A percentile compares a stretch with the other conserved stretches of the same genome.
phyloP scores from a whole-genome alignment of 768 basidiomycete species.

The Hemileccinum rubropunctum region DNA sequence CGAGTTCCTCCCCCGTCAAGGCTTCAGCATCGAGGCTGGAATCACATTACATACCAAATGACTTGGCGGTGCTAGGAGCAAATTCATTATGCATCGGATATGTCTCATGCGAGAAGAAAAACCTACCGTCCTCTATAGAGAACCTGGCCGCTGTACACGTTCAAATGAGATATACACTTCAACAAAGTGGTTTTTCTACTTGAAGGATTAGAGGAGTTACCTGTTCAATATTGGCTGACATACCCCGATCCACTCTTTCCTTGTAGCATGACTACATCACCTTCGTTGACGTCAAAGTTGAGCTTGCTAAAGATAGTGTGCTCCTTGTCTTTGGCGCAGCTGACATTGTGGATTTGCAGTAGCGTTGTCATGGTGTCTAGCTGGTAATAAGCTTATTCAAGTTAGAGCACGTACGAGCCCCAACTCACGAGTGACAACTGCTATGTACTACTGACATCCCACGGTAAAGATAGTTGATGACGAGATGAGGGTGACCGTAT shows the following conservation, averaged over 20 bases:
- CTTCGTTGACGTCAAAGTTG: conserved; percentile 60
- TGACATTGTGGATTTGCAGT: conserved; percentile 52
- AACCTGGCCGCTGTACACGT: conserved; percentile 64
- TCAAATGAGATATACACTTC: conserved; percentile 82
- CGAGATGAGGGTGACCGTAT: conserved; percentile 17
- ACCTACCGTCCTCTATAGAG: conserved; percentile 65
- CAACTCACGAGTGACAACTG: background rate
- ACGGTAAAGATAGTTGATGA: conserved; percentile 11
- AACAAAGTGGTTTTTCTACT: conserved; percentile 68
- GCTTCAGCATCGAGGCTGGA: conserved; percentile 1
- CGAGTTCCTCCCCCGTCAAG: background rate
- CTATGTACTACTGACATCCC: conserved; percentile 15
- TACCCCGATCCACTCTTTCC: conserved; percentile 80
- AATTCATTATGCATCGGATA: background rate
- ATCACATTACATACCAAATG: conserved; percentile 38
- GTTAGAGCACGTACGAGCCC: no score
- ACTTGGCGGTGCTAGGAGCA: conserved; percentile 44
- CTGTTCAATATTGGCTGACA: conserved; percentile 5
- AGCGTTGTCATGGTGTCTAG: conserved; percentile 27
- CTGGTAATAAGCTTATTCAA: background rate
- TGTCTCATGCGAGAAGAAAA: background rate
- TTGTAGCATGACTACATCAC: conserved; percentile 75
- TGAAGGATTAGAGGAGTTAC: conserved; percentile 5
- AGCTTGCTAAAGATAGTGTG: conserved; percentile 58
- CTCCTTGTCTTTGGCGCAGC: conserved; percentile 46